Conservation (phyloP, 2,329 filamentous ascomycete genomes). For the Cladosporium austrohemisphaericum region DNA sequence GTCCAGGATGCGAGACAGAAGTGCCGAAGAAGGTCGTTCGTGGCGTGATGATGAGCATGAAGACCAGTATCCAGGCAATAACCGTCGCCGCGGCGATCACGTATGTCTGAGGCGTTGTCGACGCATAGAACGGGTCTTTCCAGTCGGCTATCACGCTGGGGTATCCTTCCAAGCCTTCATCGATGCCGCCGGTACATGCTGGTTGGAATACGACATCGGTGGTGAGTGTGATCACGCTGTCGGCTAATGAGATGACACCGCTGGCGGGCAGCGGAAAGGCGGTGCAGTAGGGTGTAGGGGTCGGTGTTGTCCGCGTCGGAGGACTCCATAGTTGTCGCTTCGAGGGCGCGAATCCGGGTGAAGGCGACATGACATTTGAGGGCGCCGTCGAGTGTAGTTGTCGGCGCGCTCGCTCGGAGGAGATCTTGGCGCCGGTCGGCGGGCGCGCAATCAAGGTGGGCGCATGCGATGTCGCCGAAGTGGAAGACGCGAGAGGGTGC, state of each 20-base stretch:
- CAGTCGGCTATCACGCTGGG: conserved; percentile 60
- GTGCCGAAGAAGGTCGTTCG: conserved; percentile 87
- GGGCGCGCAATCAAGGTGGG: conserved; percentile 12
- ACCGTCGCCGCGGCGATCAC: conserved; percentile 88
- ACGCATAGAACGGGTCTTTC: conserved; percentile 86
- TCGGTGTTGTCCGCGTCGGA: conserved; percentile 19
- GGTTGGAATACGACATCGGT: conserved; percentile 59
- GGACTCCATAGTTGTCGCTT: conserved; percentile 33
- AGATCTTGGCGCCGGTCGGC: conserved; percentile 7
- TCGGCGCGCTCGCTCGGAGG: conserved; percentile 1
- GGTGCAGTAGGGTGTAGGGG: conserved; percentile 48
- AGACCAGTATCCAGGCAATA: conserved; percentile 84
- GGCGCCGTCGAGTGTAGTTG: conserved; percentile 1
- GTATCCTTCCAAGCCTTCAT: conserved; percentile 36
- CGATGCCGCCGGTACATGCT: conserved; percentile 47
- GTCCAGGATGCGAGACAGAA: conserved; percentile 45
- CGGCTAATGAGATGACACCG: conserved; percentile 53
- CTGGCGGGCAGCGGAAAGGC: conserved; percentile 59
- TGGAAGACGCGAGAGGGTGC: not conserved
- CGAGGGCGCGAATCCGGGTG: conserved; percentile 13
- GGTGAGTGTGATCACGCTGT: conserved; percentile 57
- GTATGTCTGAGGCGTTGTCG: conserved; percentile 88
- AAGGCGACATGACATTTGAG: conserved; percentile 15
- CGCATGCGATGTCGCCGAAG: conserved; percentile 10
- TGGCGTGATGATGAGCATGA: conserved; percentile 93